phyloP scores from a whole-genome alignment of 306 rosid genomes.

The Ormosia semicastrata region DNA sequence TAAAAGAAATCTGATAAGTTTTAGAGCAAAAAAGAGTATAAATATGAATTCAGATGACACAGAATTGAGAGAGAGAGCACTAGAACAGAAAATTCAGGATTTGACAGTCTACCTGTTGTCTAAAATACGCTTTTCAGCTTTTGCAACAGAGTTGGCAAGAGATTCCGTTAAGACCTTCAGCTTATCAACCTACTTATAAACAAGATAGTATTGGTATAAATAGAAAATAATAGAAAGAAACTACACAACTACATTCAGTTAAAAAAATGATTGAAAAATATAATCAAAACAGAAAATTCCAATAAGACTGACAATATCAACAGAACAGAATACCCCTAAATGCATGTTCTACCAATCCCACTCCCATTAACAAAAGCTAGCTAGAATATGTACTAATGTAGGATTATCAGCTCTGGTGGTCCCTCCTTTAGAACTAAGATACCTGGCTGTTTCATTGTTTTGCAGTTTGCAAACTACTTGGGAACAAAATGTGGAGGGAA shows the following conservation, averaged over 20 bases:
- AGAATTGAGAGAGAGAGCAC: neutral
- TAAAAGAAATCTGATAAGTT: neutral
- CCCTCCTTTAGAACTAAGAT: neutral
- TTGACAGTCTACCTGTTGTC: constrained; percentile 69
- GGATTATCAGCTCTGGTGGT: neutral
- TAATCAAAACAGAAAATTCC: neutral
- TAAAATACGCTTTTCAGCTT: constrained; percentile 92
- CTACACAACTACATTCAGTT: neutral
- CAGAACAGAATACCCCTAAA: constrained; percentile 15
- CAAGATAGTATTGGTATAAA: neutral
- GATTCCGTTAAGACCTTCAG: constrained; percentile 89
- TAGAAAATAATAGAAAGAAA: neutral
- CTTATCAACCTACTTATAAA: constrained; percentile 79
- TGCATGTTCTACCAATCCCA: constrained; percentile 2
- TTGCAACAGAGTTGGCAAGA: constrained; percentile 85
- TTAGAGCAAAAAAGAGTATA: constrained; percentile 11
- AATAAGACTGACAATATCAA: constrained; percentile 2
- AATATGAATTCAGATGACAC: neutral
- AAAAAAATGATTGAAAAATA: neutral
- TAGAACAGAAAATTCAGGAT: neutral
- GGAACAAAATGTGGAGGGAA: neutral
- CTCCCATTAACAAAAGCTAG: neutral
- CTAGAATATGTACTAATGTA: neutral
- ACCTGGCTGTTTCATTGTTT: neutral
- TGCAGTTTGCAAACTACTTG: neutral